Conservation (phyloP, 768 basidiomycete genomes). For the Hemileccinum impolitum region DNA sequence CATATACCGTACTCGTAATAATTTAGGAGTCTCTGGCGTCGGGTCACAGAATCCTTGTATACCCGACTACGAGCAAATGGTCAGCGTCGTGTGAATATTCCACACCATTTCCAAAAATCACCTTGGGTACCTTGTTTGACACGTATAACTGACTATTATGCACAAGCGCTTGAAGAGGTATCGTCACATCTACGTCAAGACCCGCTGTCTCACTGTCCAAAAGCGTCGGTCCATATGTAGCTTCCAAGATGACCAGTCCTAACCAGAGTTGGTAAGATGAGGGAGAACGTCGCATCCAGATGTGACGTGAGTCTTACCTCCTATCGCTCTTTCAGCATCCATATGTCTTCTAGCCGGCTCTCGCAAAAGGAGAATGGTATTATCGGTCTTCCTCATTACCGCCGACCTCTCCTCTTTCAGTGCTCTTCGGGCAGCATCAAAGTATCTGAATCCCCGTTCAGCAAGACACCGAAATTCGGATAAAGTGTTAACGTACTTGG, state of each 20-base stretch:
- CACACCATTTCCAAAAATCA: constrained; percentile 23
- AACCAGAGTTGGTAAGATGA: constrained; percentile 16
- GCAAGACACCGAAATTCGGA: constrained; percentile 11
- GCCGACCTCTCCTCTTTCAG: constrained; percentile 64
- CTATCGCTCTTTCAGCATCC: constrained; percentile 59
- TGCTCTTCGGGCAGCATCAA: constrained; percentile 60
- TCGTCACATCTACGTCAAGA: constrained; percentile 70
- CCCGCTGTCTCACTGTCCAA: constrained; percentile 48
- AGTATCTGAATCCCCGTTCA: constrained; percentile 46
- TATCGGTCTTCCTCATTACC: constrained; percentile 58
- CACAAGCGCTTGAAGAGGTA: constrained; percentile 80
- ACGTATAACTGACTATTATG: constrained; percentile 75
- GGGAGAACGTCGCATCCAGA: neutral
- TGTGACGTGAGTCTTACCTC: constrained; percentile 46
- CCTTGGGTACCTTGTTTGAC: constrained; percentile 73
- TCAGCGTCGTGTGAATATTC: constrained; percentile 3
- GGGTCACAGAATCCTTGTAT: constrained; percentile 91
- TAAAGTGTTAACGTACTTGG: constrained; percentile 39
- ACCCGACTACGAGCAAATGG: constrained; percentile 44
- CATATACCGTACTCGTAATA: constrained; percentile 66
- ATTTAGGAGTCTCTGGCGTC: constrained; percentile 68
- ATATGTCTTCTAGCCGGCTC: constrained; percentile 65
- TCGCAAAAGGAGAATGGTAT: constrained; percentile 58
- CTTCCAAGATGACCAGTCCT: constrained; percentile 79
- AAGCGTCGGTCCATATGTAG: constrained; percentile 63